Evolutionary conservation across 1,284 basidiomycete genomes (phyloP).

Genomic region (Taiwanofungus camphoratus): DNA sequence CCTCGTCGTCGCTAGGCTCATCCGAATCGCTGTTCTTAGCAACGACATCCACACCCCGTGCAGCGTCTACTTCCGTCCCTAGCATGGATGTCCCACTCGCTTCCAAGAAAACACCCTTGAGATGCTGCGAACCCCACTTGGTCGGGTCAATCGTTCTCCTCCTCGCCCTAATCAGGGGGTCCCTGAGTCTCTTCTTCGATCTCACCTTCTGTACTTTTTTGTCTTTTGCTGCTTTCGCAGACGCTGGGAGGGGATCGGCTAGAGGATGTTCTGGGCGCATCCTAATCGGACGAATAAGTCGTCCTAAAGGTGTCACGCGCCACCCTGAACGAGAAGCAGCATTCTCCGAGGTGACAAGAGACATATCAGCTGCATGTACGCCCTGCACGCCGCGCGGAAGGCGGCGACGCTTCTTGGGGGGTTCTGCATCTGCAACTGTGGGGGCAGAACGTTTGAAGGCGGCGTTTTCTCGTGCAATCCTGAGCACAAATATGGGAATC

Average conservation of each 20-base stretch:
- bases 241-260: conserved; percentile 28
- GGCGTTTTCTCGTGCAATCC: conserved; percentile 32
- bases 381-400: conserved; percentile 32
- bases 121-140: conserved; percentile 57
- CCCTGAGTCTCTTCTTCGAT: conserved; percentile 20
- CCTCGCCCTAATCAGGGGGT: conserved; percentile 41
- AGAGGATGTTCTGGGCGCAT: conserved; percentile 65
- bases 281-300: conserved; percentile 56
- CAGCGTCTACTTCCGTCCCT: too few species aligned
- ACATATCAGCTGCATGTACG: conserved; percentile 52
- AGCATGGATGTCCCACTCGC: not conserved
- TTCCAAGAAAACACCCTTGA: conserved; percentile 63
- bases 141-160: conserved; percentile 59
- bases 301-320: conserved; percentile 60
- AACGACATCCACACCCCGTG: too few species aligned
- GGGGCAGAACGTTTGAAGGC: conserved; percentile 18
- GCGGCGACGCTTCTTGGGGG: conserved; percentile 30
- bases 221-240: conserved; percentile 14
- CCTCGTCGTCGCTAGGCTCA: conserved; percentile 9
- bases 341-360: conserved; percentile 51
- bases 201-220: conserved; percentile 14
- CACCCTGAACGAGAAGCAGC: conserved; percentile 49
- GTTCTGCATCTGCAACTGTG: conserved; percentile 16
- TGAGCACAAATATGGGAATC: conserved; percentile 19
- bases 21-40: too few species aligned